Evolutionary conservation across 2,329 filamentous ascomycete species (phyloP), one percentile per base, ranked within the genome.

Genomic region (Teratosphaeria viscida): DNA sequence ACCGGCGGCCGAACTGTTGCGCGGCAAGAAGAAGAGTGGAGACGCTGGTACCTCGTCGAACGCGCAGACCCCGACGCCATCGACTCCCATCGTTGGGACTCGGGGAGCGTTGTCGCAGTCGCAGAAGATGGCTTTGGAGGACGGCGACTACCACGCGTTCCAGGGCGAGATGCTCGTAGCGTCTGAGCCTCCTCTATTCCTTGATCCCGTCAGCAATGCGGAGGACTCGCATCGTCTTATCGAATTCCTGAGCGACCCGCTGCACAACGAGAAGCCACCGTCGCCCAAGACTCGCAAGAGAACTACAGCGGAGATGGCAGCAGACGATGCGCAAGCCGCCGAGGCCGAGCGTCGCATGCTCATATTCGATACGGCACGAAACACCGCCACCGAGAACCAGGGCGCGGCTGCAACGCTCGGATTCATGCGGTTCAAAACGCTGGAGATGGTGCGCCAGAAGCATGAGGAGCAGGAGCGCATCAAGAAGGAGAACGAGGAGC

Each of bases 321-420:
- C 92, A 7, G 94, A 99, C 70, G 92, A 99, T 75, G 92, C 94
- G 0, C 81, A 90, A 61, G 90, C 91, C 0, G 92, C 92, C 26
- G 89, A 91, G 61, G 86, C 90, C 64, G 92, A 99, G 74, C 84
- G 90, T 54, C 95, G 90, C 66, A 94, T 99, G 90, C 85, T 97
- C 56, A 86, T 90, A 26, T 85, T 92, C 75, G 94, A 99, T 69
- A 92, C 96, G 67, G 72, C 81, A 7, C 80, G 80, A 37, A 82
- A 85, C 58, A 79, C 83, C n/a, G 87, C 89, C 61, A 84, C 82
- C 23, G 91, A 95, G 70, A 86, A 85, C 8, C 85, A 89, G 63
- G 83, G 85, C 43, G 81, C 82, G 5, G 81, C 85, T n/a, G 82
- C 87, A 2, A 62, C 67, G 2, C 95, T 95, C 67, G 90, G 87